A percentile compares a stretch with the other conserved stretches of the same genome.
phyloP scores from a whole-genome alignment of 2,329 filamentous ascomycete species.

The Zasmidium cellare region DNA sequence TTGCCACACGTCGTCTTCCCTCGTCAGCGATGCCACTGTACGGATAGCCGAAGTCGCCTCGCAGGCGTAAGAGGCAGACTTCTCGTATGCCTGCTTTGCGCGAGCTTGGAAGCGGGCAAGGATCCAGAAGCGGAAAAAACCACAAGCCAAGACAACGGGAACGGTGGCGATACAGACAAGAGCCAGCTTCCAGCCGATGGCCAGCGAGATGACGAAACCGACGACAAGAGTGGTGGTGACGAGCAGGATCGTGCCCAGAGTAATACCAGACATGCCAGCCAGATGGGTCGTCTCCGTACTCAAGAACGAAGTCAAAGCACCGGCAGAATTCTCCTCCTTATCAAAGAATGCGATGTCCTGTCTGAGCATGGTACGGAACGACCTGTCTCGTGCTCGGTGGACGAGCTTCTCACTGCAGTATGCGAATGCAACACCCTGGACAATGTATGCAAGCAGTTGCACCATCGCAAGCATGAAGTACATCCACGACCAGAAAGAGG shows the following conservation, averaged over 20 bases:
- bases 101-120: constrained; percentile 76
- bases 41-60: constrained; percentile 93
- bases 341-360: constrained; percentile 95
- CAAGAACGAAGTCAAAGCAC: constrained; percentile 83
- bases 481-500: constrained; percentile 87
- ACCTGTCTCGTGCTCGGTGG: constrained; percentile 75
- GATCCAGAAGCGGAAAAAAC: constrained; percentile 87
- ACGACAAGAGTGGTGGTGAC: constrained; percentile 77
- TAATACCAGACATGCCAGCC: constrained; percentile 82
- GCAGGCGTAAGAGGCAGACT: constrained; percentile 82
- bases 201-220: constrained; percentile 68
- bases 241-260: constrained; percentile 81
- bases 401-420: constrained; percentile 84
- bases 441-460: constrained; percentile 66
- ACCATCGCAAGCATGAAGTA: constrained; percentile 80
- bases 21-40: constrained; percentile 86
- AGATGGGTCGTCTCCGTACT: constrained; percentile 88
- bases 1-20: constrained; percentile 75
- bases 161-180: constrained; percentile 79
- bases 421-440: constrained; percentile 74
- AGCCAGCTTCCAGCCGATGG: constrained; percentile 83
- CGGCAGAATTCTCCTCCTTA: constrained; percentile 81
- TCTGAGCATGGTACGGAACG: constrained; percentile 84
- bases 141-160: constrained; percentile 73
- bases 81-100: constrained; percentile 76